Conservation (phyloP, 2,329 filamentous ascomycete species). For the Calonectria naviculata region DNA sequence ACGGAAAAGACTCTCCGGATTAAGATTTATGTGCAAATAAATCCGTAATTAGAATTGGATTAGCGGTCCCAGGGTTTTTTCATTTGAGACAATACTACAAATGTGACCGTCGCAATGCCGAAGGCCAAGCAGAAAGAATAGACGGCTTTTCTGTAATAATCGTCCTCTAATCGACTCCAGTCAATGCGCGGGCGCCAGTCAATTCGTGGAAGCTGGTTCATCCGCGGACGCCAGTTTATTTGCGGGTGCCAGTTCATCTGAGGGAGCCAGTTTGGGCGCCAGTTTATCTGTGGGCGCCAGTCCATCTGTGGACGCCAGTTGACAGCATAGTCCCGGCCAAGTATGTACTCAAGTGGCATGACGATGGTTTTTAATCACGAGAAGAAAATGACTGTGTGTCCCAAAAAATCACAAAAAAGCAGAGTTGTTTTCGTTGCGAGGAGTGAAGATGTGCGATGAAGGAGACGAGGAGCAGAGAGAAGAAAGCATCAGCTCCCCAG, state of each 20-base stretch:
- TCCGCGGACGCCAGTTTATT: neutral
- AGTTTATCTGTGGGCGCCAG: no score
- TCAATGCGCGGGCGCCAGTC: neutral
- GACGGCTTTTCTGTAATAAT: neutral
- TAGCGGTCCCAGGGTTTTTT: no score
- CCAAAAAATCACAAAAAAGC: neutral
- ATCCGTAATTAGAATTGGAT: no score
- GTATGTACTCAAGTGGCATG: neutral
- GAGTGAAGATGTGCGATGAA: neutral
- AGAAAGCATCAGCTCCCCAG: neutral
- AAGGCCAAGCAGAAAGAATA: neutral
- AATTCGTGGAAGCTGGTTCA: neutral
- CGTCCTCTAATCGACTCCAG: neutral
- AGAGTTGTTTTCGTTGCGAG: no score
- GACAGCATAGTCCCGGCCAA: neutral
- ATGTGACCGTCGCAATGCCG: neutral
- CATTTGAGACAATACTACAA: neutral
- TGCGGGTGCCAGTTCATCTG: neutral
- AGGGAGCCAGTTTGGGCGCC: no score
- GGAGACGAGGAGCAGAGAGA: neutral
- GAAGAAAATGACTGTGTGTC: neutral
- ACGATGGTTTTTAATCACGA: neutral
- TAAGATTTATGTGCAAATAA: no score
- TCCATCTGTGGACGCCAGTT: neutral
- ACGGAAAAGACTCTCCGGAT: no score